Conservation (phyloP, 805 yeast genomes). For the Candida sithepensis region DNA sequence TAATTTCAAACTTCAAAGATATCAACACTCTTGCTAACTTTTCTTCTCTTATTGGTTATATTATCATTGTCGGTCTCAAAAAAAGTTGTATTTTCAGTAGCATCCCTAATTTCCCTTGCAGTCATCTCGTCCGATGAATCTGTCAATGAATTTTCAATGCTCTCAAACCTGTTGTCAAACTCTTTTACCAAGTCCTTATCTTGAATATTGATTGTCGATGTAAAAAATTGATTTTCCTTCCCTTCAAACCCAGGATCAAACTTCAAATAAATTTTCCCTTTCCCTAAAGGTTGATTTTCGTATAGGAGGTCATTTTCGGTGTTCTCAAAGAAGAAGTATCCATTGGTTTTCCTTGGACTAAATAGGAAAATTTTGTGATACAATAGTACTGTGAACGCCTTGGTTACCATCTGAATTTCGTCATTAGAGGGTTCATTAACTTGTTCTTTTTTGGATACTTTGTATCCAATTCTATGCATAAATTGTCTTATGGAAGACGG, state of each 20-base stretch:
- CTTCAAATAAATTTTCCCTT: conserved; percentile 14
- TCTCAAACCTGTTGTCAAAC: conserved; percentile 2
- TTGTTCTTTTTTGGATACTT: not conserved
- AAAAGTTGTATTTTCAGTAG: not conserved
- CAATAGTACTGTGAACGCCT: conserved; percentile 19
- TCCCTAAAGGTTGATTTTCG: conserved; percentile 10
- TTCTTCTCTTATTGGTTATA: conserved; percentile 10
- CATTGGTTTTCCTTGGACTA: conserved; percentile 7
- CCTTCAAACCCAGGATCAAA: conserved; percentile 4
- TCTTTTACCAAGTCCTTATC: not conserved
- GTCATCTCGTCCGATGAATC: conserved; percentile 9
- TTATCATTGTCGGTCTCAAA: not conserved
- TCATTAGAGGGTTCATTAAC: not conserved
- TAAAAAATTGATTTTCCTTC: conserved; percentile 4
- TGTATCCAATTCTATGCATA: conserved; percentile 7
- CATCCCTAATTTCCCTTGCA: not conserved
- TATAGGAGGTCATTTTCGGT: conserved; percentile 12
- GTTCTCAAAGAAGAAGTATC: conserved; percentile 11
- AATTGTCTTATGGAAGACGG: conserved; percentile 4
- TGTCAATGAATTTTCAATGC: conserved; percentile 9
- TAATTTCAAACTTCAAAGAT: conserved; percentile 13
- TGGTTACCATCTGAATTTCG: conserved; percentile 4
- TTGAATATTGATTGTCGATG: conserved; percentile 2
- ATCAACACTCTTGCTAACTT: conserved; percentile 20
- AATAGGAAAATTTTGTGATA: conserved; percentile 15